Evolutionary conservation across 495 filamentous ascomycete genomes (phyloP).

Genomic region (Hypoxylon lienhwacheense): DNA sequence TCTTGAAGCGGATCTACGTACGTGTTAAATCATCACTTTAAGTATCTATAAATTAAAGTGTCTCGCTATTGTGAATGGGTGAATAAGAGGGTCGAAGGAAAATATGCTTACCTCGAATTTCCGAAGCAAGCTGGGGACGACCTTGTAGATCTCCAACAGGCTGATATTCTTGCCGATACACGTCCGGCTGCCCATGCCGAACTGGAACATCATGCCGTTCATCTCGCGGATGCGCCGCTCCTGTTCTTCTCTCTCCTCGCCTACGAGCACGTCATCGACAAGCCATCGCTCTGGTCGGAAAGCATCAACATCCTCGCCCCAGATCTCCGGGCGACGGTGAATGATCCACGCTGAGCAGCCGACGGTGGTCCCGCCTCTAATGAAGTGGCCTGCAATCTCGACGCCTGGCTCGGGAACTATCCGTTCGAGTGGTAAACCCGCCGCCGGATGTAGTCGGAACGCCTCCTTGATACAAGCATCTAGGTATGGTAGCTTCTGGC

Average conservation of each 20-base stretch:
- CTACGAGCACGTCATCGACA: conserved; percentile 34
- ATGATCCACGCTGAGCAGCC: conserved; percentile 66
- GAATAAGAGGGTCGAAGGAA: background rate
- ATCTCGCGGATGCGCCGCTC: conserved; percentile 55
- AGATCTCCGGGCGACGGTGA: conserved; percentile 59
- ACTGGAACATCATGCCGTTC: conserved; percentile 63
- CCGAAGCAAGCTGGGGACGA: conserved; percentile 71
- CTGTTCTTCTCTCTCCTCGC: conserved; percentile 40
- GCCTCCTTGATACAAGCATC: conserved; percentile 71
- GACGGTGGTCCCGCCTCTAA: conserved; percentile 66
- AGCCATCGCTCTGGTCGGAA: conserved; percentile 66
- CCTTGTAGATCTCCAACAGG: conserved; percentile 76
- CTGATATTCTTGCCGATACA: conserved; percentile 74
- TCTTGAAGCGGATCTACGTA: conserved; percentile 56
- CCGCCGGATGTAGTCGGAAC: conserved; percentile 65
- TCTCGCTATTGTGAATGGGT: no score
- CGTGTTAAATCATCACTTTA: conserved; percentile 6
- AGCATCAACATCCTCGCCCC: conserved; percentile 59
- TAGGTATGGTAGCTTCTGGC: conserved; percentile 62
- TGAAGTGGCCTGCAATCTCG: conserved; percentile 55
- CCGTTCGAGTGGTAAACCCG: conserved; percentile 64
- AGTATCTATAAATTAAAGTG: background rate
- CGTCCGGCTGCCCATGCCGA: conserved; percentile 62
- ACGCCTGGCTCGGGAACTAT: conserved; percentile 60
- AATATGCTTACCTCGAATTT: conserved; percentile 60